Base-by-base conservation (phyloP, 2,329 filamentous ascomycete species). In the Talaromyces verruculosus region DNA sequence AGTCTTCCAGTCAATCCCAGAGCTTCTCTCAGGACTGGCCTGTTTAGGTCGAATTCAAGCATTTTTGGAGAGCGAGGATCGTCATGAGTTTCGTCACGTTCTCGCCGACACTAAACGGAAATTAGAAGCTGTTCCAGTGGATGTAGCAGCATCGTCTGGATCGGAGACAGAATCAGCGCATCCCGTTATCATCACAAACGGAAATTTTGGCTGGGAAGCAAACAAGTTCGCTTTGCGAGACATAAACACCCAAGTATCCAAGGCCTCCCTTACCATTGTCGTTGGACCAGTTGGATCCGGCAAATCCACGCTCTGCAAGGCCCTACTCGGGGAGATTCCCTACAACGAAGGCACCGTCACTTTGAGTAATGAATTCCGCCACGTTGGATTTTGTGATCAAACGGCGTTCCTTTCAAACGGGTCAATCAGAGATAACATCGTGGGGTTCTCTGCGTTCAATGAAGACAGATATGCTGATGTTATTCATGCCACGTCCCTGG, bases 371-470 rank as follows among this genome's bases (percentile, higher is more conserved):
- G 15, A 22, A 15, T 43, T 73, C 0, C 45, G 69, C 4, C 74
- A 74, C 45, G 71, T 80, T 19, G 78, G 79, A 4, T 81, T 75
- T 67, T 81, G 79, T 68, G 77, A 78, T 60, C 74, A 76, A 61
- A 71, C 71, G 19, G 72, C 74, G 5, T 76, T 72, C 65, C 68
- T 71, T 41, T 69, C 70, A 57, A 77, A 77, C 62, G 70, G 68
- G 3, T 72, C 75, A 11, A 71, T 78, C 59, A 69, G 69, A 61
- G 68, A 75, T 30, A 77, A 72, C 43, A 76, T 78, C 37, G 47
- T 72, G 3, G 72, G 70, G 1, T 72, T 72, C 43, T 72, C 71
- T 7, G 47, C 67, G 11, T 71, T 72, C 41, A 69, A 77, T 62
- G 57, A 68, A 22, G 65, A 69, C 30, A 74, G 73, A 73, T 76